A percentile compares a stretch with the other conserved stretches of the same genome.
Conservation (phyloP, 805 yeast genomes). For the Brettanomyces bruxellensis region DNA sequence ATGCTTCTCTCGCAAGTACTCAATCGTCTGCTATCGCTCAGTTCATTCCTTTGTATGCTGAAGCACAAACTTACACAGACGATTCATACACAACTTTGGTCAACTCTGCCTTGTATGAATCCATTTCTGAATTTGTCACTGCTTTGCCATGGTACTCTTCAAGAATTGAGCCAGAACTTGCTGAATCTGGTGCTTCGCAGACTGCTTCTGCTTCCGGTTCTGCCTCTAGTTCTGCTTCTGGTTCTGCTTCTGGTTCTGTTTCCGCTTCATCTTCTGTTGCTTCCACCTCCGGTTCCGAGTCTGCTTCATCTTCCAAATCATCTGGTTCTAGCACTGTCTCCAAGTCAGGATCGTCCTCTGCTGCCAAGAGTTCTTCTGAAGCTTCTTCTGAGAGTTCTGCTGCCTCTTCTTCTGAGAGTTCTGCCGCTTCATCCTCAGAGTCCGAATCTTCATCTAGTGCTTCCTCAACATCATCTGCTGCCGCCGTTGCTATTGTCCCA, state of each 20-base stretch:
- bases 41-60: slow-evolving; percentile 24
- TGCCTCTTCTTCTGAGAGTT: slow-evolving; percentile 1
- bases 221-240: slow-evolving; percentile 8
- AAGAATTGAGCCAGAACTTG: slow-evolving; percentile 18
- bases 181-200: slow-evolving; percentile 8
- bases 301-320: slow-evolving; percentile 5
- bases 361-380: slow-evolving; percentile 2
- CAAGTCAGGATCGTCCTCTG: slow-evolving; percentile 2
- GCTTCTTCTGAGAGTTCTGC: neutral
- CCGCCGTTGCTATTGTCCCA: slow-evolving; percentile 11
- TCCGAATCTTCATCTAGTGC: slow-evolving; percentile 4
- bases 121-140: slow-evolving; percentile 21
- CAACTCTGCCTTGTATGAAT: slow-evolving; percentile 9
- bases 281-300: slow-evolving; percentile 5
- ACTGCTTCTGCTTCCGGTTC: slow-evolving; percentile 6
- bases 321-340: slow-evolving; percentile 2
- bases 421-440: slow-evolving; percentile 3
- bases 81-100: slow-evolving; percentile 35
- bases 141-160: slow-evolving; percentile 27
- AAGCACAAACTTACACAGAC: slow-evolving; percentile 32
- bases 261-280: slow-evolving; percentile 6
- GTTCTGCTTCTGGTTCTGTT: slow-evolving; percentile 8
- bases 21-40: slow-evolving; percentile 18
- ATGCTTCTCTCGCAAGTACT: slow-evolving; percentile 24
- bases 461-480: slow-evolving; percentile 6